phyloP scores from a whole-genome alignment of 2,329 filamentous ascomycete genomes.

The Penicillium polonicum region DNA sequence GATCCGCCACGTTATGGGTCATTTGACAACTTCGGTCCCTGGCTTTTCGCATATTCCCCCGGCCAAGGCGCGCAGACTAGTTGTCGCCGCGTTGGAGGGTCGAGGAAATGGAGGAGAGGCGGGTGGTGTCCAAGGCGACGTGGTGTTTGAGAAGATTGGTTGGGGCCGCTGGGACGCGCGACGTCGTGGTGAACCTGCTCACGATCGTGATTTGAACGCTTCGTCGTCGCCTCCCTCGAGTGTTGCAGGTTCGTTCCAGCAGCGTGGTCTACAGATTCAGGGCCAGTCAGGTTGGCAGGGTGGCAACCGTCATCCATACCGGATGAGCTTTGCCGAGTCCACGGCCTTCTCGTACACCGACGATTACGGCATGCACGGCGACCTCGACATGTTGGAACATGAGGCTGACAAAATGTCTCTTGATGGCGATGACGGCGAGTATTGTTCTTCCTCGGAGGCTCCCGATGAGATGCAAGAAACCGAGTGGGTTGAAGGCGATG shows the following conservation, averaged over 20 bases:
- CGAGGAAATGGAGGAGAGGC: constrained; percentile 58
- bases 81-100: constrained; percentile 88
- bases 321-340: constrained; percentile 67
- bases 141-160: constrained; percentile 84
- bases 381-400: constrained; percentile 70
- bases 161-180: constrained; percentile 96
- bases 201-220: constrained; percentile 31
- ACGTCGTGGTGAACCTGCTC: constrained; percentile 61
- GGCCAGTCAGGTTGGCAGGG: constrained; percentile 35
- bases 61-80: constrained; percentile 83
- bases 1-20: constrained; percentile 93
- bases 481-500: constrained; percentile 79
- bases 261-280: constrained; percentile 51
- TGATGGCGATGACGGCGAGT: constrained; percentile 63
- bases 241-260: constrained; percentile 46
- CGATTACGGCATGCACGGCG: constrained; percentile 60
- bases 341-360: constrained; percentile 70
- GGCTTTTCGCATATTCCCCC: constrained; percentile 87
- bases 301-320: constrained; percentile 45
- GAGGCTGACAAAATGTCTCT: constrained; percentile 96
- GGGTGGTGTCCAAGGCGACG: constrained; percentile 57
- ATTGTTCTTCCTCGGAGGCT: constrained; percentile 74
- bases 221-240: constrained; percentile 57
- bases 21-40: constrained; percentile 87
- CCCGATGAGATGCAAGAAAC: constrained; percentile 64